Evolutionary conservation across 108 stramenopile species (phyloP).

Genomic region (Aurantiochytrium sp.): DNA sequence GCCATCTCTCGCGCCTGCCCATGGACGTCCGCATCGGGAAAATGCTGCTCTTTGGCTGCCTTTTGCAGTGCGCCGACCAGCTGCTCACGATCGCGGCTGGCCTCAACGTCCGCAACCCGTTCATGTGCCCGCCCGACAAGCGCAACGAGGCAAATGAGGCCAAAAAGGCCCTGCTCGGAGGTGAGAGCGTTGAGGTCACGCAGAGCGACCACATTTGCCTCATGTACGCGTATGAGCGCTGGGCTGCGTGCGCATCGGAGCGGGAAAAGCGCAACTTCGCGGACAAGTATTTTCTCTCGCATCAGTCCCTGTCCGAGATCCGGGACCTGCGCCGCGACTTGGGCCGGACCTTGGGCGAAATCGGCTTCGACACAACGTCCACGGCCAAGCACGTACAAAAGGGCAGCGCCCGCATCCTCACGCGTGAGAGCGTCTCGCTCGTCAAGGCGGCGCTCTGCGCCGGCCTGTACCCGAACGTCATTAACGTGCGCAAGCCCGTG

Average conservation of each 20-base stretch:
- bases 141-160: conserved; percentile 47
- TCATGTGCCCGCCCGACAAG: conserved; percentile 45
- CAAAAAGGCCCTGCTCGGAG: conserved; percentile 34
- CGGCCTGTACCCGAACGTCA: conserved; percentile 55
- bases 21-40: conserved; percentile 59
- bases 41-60: conserved; percentile 52
- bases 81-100: conserved; percentile 38
- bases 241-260: neutral
- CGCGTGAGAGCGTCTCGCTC: conserved; percentile 37
- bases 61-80: conserved; percentile 50
- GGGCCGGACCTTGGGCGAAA: neutral
- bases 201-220: conserved; percentile 53
- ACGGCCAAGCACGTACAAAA: neutral
- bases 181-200: conserved; percentile 25
- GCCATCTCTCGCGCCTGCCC: conserved; percentile 48
- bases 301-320: conserved; percentile 42
- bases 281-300: conserved; percentile 40
- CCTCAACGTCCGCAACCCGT: conserved; percentile 39
- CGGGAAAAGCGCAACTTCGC: conserved; percentile 34
- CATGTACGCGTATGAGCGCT: conserved; percentile 44
- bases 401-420: neutral
- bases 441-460: conserved; percentile 48
- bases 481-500: conserved; percentile 28
- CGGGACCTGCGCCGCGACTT: conserved; percentile 34
- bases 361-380: conserved; percentile 30